phyloP scores from a whole-genome alignment of 108 stramenopile genomes.

The Conticribra weissflogii region DNA sequence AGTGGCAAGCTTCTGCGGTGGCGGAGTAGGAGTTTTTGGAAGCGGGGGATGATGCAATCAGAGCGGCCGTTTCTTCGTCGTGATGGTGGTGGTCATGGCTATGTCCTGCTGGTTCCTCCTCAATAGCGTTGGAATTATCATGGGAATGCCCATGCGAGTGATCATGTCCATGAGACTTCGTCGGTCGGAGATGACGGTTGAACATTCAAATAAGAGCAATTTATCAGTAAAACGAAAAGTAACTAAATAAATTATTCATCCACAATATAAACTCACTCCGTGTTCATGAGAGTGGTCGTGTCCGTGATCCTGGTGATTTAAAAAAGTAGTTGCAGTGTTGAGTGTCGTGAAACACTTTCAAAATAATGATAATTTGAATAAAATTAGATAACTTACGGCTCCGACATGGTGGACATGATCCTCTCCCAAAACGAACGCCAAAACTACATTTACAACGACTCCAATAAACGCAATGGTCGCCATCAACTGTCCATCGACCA shows the following conservation, averaged over 20 bases:
- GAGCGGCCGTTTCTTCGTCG: constrained; percentile 3
- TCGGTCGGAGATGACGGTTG: too few species aligned
- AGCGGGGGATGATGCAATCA: constrained; percentile 5
- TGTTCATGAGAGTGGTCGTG: too few species aligned
- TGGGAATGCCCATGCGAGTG: constrained; percentile 42
- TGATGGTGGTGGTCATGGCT: constrained; percentile 38
- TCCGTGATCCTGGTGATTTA: too few species aligned
- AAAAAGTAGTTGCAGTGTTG: too few species aligned
- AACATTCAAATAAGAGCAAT: too few species aligned
- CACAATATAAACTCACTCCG: too few species aligned
- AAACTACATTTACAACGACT: constrained; percentile 88
- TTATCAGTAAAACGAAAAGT: too few species aligned
- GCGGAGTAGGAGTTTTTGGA: constrained; percentile 14
- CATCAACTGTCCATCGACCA: constrained; percentile 94
- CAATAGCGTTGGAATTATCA: neutral
- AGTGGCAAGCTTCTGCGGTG: constrained; percentile 27
- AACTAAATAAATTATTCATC: too few species aligned
- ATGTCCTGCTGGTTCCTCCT: constrained; percentile 22
- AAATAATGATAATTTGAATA: too few species aligned
- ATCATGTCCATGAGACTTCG: constrained; percentile 41
- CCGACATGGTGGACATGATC: constrained; percentile 84
- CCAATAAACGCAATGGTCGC: constrained; percentile 84
- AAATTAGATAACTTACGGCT: constrained; percentile 26
- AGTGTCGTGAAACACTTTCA: too few species aligned
- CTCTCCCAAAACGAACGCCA: constrained; percentile 85